Evolutionary conservation across 2,329 filamentous ascomycete genomes (phyloP).

Genomic region (Neopestalotiopsis sp.): DNA sequence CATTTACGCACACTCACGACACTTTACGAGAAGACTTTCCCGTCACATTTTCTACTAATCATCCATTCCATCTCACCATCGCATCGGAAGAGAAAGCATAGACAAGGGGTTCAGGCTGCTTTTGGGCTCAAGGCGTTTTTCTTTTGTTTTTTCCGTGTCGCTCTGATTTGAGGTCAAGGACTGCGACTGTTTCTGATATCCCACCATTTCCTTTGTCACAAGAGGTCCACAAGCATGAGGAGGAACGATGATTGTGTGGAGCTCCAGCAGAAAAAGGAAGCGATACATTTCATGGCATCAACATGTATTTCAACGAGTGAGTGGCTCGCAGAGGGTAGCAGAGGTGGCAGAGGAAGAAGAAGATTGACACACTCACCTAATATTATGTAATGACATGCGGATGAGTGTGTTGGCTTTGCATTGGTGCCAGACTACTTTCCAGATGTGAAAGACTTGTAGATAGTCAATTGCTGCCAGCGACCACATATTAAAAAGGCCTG

Average conservation of each 20-base stretch:
- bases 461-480: background rate
- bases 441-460: background rate
- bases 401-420: background rate
- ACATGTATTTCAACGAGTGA: background rate
- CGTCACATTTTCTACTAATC: background rate
- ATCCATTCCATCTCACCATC: background rate
- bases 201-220: slow-evolving; percentile 10
- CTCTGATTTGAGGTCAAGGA: background rate
- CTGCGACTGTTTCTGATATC: slow-evolving; percentile 9
- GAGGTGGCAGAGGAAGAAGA: background rate
- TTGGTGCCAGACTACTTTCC: background rate
- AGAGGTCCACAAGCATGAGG: background rate
- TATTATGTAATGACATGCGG: slow-evolving; percentile 1
- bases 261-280: background rate
- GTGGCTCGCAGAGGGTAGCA: background rate
- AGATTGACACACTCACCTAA: background rate
- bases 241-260: background rate
- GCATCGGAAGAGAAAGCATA: slow-evolving; percentile 14
- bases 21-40: slow-evolving; percentile 10
- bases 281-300: background rate
- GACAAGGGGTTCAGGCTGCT: slow-evolving; percentile 12
- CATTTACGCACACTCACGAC: slow-evolving; percentile 15
- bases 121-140: background rate
- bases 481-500: background rate
- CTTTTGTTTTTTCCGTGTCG: background rate